These are phyloP conservation scores for Meira miltonrushii DNA, from an alignment of 1,284 basidiomycete genomes.

Conservation along the genomic window DNA sequence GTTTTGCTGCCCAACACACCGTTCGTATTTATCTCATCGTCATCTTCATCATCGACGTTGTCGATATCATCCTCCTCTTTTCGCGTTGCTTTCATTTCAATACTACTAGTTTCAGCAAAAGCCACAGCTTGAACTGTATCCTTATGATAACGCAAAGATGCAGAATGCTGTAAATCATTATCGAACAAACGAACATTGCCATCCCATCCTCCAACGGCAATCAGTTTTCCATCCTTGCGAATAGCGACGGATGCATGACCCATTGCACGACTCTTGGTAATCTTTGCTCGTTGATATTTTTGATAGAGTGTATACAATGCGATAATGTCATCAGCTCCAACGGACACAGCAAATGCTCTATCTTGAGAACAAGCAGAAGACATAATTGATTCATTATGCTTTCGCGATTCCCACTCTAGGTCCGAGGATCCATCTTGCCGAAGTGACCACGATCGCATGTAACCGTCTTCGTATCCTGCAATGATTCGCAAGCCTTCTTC, in stretches of 20 bases:
- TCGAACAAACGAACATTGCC: slow-evolving; percentile 5
- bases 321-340: slow-evolving; percentile 1
- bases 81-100: not conserved
- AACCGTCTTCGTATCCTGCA: slow-evolving; percentile 8
- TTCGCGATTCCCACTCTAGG: slow-evolving; percentile 1
- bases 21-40: too few relatives aligned
- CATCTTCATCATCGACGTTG: not conserved
- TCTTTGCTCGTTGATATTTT: not conserved
- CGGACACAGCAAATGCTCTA: not conserved
- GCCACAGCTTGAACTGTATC: slow-evolving; percentile 7
- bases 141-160: slow-evolving; percentile 6
- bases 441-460: not conserved
- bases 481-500: not conserved
- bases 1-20: not conserved
- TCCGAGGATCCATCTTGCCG: not conserved
- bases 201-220: slow-evolving; percentile 10
- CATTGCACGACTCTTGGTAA: not conserved
- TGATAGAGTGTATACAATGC: not conserved
- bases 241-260: slow-evolving; percentile 7
- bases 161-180: not conserved
- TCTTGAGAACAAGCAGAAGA: slow-evolving; percentile 1
- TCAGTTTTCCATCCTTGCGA: slow-evolving; percentile 1
- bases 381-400: slow-evolving; percentile 5
- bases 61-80: not conserved
- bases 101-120: not conserved